Evolutionary conservation across 1,284 basidiomycete genomes (phyloP), one percentile per base, ranked within the genome.

Genomic region (Meripilus lineatus): DNA sequence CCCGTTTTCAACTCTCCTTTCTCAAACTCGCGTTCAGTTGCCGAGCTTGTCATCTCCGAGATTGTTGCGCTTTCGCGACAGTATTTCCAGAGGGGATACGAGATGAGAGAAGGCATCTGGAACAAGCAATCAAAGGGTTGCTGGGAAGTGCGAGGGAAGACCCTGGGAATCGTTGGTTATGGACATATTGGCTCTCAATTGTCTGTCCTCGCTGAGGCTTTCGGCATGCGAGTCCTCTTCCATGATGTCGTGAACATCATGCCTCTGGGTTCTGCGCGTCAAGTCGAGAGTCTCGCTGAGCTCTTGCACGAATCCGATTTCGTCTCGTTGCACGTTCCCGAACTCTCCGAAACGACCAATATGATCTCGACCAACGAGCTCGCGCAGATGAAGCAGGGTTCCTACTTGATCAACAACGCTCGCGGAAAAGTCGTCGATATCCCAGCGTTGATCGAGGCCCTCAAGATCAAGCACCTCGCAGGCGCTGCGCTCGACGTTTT

Each of bases 1-100:
- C 91, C 94, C 30, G 96, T 99, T 44, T 99, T 99, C 80, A 99
- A 99, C 70, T 99, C 95, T 11, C 96, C 96, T 25, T 99, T 99
- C 72, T 95, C 96, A 65, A 99, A 99, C 72, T 99, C 96, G 33
- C 91, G 96, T 51, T 98, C 95, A 0, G 96, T 99, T 41, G 96
- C 96, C 38, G 96, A 99, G 71, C 84, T 99, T 39, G 96, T 99
- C 64, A 86, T 99, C 63, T 80, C 84, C 49, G 96, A 99, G 69
- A 76, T 98, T 58, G 84, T 99, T 58, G 85, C 86, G 5, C 84
- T 99, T 50, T 96, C 96, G 11, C 87, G 96, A 32, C 96, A 99
- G 65, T 79, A 97, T 53, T 82, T 88, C 55, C 91, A 99, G 67
- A 87, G 96, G 46, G 72, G 85, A 14, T 79, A 74, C 56, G 96